Evolutionary conservation across 305 asterid species (phyloP), one percentile per base, ranked within the genome.

Genomic region (Fraxinus dipetala): DNA sequence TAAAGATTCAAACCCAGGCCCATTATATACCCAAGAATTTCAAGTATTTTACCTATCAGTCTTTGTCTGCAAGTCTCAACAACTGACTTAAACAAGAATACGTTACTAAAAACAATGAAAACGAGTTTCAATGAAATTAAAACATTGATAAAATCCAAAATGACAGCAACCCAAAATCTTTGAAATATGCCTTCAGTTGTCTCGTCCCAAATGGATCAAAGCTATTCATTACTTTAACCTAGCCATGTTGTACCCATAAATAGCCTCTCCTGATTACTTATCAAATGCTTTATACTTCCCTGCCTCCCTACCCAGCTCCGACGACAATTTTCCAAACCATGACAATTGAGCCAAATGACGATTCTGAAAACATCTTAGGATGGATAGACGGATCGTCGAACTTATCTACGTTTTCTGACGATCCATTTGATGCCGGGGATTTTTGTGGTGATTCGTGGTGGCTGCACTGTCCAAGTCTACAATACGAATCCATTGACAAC

Each of bases 361-460:
- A 85, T 28, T 78, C 90, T 0, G 96, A 91, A 1, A 89, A 89
- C 79, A 80, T 90, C 76, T 45, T 89, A 26, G 95, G 89, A 11
- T 91, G 95, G 92, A 35, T 91, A 75, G 96, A 85, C 10, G 88
- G 81, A 73, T 87, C 92, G 79, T 36, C 43, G 43, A 36, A 36
- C 43, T 85, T 87, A 3, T 92, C 95, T 1, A 63, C 92, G 2
- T 84, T 89, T 82, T 87, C 89, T 32, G 91, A 91, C 11, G 95
- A 90, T 48, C 92, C 93, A 4, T 92, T 88, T n/a, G 89, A 84
- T 10, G 45, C 88, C 7, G 87, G 84, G 7, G 91, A 86, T 79
- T 90, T 91, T 83, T 86, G 77, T 13, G 87, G 82, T 2, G 91
- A 89, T 74, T 80, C 90, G 3, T 92, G 92, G 91, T 91, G 96